Conservation (phyloP, 257 asterid species). For the Jacaranda mimosifolia region DNA sequence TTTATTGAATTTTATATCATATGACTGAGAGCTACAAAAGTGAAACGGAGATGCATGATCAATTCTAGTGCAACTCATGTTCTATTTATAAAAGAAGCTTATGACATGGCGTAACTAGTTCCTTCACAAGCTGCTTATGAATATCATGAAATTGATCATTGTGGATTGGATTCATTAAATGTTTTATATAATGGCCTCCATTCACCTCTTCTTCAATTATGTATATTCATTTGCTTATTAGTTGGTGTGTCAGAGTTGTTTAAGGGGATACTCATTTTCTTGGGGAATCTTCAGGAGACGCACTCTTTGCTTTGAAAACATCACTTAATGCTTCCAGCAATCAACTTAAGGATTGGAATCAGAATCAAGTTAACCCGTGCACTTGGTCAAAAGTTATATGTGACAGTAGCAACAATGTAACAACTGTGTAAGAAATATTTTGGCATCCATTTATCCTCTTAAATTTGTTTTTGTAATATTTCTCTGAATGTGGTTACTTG, state of each 20-base stretch:
- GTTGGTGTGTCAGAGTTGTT: conserved; percentile 17
- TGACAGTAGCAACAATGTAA: conserved; percentile 60
- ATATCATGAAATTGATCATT: not conserved
- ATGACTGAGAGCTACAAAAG: not conserved
- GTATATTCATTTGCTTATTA: not conserved
- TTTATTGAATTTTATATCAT: not conserved
- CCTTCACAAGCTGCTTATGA: not conserved
- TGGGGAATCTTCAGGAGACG: conserved; percentile 66
- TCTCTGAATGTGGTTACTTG: conserved; percentile 1
- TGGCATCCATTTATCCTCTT: conserved; percentile 7
- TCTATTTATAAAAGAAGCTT: not conserved
- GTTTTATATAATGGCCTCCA: not conserved
- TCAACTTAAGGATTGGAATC: conserved; percentile 88
- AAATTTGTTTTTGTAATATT: not conserved
- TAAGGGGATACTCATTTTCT: conserved; percentile 26
- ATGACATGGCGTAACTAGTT: not conserved
- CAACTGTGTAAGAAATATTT: conserved; percentile 67
- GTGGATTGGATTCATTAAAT: not conserved
- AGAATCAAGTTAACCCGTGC: conserved; percentile 86
- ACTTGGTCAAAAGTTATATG: conserved; percentile 91
- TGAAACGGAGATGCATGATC: not conserved
- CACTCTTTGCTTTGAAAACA: conserved; percentile 62
- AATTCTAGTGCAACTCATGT: not conserved
- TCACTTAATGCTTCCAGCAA: conserved; percentile 70
- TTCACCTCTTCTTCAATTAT: not conserved